Conservation (phyloP, 192 early-diverging fungal genomes). For the Chytriomyces hyalinus region DNA sequence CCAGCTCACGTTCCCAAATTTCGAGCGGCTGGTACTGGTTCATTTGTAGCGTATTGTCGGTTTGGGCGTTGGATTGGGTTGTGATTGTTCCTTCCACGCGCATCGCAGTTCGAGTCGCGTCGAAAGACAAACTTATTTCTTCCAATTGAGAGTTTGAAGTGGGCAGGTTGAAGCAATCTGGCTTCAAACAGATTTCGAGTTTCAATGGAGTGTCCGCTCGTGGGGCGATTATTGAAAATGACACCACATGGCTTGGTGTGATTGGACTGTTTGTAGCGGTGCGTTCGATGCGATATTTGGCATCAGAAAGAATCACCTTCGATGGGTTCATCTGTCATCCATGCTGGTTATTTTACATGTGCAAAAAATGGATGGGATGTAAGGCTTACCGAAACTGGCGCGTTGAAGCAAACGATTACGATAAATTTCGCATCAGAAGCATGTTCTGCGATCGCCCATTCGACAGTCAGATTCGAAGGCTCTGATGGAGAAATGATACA, state of each 20-base stretch:
- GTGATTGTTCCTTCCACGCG: not conserved
- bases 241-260: too few species aligned
- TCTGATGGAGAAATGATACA: not conserved
- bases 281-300: too few species aligned
- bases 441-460: not conserved
- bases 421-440: constrained; percentile 14
- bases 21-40: constrained; percentile 21
- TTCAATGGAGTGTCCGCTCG: not conserved
- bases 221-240: not conserved
- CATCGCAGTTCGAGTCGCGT: not conserved
- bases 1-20: constrained; percentile 64
- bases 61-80: not conserved
- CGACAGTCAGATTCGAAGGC: not conserved
- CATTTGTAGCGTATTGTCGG: not conserved
- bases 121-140: not conserved
- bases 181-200: not conserved
- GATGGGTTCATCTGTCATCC: too few species aligned
- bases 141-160: not conserved
- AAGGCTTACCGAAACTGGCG: not conserved
- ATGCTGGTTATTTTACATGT: not conserved
- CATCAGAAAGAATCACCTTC: too few species aligned
- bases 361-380: not conserved
- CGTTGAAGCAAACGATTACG: constrained; percentile 30
- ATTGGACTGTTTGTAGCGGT: too few species aligned
- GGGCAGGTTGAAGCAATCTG: not conserved